Base-by-base conservation (phyloP, 495 filamentous ascomycete genomes). In the Podospora comata region DNA sequence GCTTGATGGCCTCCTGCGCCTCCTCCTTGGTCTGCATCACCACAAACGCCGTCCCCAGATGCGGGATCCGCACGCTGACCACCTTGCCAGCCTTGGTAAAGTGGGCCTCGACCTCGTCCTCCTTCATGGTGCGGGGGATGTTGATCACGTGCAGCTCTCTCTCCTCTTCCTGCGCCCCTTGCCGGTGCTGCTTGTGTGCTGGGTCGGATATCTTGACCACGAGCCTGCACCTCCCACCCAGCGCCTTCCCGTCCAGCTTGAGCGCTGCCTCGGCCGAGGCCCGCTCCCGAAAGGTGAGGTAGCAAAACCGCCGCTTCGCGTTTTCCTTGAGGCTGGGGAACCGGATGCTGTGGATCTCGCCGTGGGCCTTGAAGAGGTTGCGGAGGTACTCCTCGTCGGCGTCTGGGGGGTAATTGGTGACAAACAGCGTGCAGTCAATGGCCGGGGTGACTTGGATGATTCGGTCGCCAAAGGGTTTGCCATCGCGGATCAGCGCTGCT, bases 311-410 rank as follows among this genome's bases (percentile, higher is more conserved):
- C 34, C 95, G 91, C 72, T 89, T 88, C 5, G 90, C 91, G 71
- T 97, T 91, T 75, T 84, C 93, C 77, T 94, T 94, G 59, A 99
- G 86, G 55, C 91, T 95, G 6, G 95, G 95, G 75, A 94, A 94
- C 15, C 95, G 91, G 64, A 99, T 83, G 73, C 90, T 91, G 64
- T 94, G 81, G 65, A 99, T 89, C 44, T 94, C 87, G 62, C 95
- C 94, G 73, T 85, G 92, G 67, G 85, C 78, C 68, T 85, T 80
- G 77, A 98, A 96, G 23, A 97, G 83, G 65, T 87, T 76, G 60
- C 88, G 90, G 63, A 99, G 87, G 73, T 88, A 95, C 2, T 80
- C 75, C 70, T 97, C 95, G 76, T 96, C 92, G 19, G 93, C 91
- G 18, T 88, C 84, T 18, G 93, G 89, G 5, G 94, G 92, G 75